Evolutionary conservation across 768 basidiomycete genomes (phyloP), one percentile per base, ranked within the genome.

Genomic region (Phaeotremella skinneri): DNA sequence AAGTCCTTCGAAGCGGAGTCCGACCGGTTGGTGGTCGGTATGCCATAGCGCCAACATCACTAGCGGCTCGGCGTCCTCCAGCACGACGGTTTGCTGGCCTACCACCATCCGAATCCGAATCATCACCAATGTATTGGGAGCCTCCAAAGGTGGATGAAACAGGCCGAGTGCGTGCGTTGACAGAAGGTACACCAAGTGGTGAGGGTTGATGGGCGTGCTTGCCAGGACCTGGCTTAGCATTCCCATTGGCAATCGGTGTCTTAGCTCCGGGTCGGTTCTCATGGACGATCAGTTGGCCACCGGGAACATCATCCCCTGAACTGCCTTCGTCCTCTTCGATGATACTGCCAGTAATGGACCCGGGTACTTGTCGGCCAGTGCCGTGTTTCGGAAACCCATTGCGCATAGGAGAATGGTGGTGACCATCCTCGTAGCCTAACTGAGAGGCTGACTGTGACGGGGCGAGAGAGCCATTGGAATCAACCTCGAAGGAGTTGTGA

Each of bases 401-500:
- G 7, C 49, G 62, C 21, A 61, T 41, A 3, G 69, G 59, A 7
- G 51, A 26, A 11, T n/a, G n/a, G 3, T 43, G 34, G 25, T 21
- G 25, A 25, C 49, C 48, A 30, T 74, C 67, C 25, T 68, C 68
- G 39, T 67, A 72, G 17, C 68, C 75, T 26, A 68, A 63, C 49
- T 76, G 75, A 9, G 75, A 76, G 17, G 75, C 75, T 16, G 75
- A 76, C 64, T 76, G 73, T 2, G 73, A 76, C 0, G 75, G 75
- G 11, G 75, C 73, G 34, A 76, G 63, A 3, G 75, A 76, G 21
- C 70, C 70, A 59, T 76, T 76, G 26, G 75, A 76, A 53, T 76
- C 75, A 47, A 74, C 56, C 62, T 76, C 75, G 57, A 61, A 76
- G 11, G 75, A 73, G 57, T 75, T 65, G 20, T 68, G 49, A 20